Base-by-base conservation (phyloP, 2,329 filamentous ascomycete species). In the Pyrenochaeta sp. region DNA sequence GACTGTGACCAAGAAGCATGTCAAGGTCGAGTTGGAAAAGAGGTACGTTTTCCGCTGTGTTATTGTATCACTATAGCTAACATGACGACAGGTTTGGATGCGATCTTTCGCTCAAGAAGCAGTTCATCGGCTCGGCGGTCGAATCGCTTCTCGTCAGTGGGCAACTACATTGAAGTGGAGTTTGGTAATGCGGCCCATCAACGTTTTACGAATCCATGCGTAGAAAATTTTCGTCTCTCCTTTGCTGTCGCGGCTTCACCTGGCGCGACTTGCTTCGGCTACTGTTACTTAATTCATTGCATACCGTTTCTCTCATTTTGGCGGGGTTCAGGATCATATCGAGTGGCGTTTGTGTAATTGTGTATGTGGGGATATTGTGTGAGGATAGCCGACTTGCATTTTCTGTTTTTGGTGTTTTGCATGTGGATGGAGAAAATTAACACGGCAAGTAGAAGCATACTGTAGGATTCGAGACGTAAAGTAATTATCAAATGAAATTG, bases 1-100 rank as follows among this genome's bases (percentile, higher is more conserved):
- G 94, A 92, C 84, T 4, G 90, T 99, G 29, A 99, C 94, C 56
- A 99, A 99, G 85, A 99, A 99, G 84, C 90, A 89, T 61, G 89
- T 99, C 74, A 97, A 97, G 81, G 76, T 83, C 58, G 94, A 99
- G 77, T 77, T 99, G 44, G 94, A 99, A 80, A 84, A 85, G 64
- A 83, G 92, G 68, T 71, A 60, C 49, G 65, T 61, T 37, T 5
- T 15, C 23, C 35, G 7, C 6, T n/a, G 26, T 27, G 11, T 27
- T 3, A 8, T 15, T 2, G 23, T 11, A 19, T 6, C 7, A 20
- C 9, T 15, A 28, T 20, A 15, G 44, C 61, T 67, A 60, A 67
- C 51, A 24, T 27, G 13, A 4, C 9, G n/a, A 14, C 34, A 69
- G 69, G 51, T 99, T 99, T 66, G 89, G 89, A 50, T 86, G 96